Conservation (phyloP, 306 rosid genomes). For the Corylus avellana region DNA sequence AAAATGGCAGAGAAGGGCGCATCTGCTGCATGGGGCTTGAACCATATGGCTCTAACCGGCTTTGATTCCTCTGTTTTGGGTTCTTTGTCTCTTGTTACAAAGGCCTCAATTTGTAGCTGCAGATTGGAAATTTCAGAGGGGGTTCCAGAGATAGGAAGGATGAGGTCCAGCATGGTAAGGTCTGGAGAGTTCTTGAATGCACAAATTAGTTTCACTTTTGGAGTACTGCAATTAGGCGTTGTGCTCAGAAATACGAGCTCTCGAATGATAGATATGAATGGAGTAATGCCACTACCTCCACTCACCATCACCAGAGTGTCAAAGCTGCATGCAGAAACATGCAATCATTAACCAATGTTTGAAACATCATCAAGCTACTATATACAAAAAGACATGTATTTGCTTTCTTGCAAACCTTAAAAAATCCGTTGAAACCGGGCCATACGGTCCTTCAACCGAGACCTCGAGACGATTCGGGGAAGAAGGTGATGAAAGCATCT, state of each 20-base stretch:
- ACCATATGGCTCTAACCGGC: conserved; percentile 32
- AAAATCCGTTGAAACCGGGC: conserved; percentile 52
- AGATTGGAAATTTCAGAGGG: conserved; percentile 36
- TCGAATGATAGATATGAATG: conserved; percentile 62
- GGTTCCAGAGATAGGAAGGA: conserved; percentile 51
- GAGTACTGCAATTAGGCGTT: conserved; percentile 33
- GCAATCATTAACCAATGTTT: no score
- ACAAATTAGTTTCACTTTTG: conserved; percentile 49
- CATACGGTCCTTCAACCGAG: conserved; percentile 80
- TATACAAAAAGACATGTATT: no score
- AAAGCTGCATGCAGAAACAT: conserved; percentile 37
- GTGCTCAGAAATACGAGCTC: conserved; percentile 44
- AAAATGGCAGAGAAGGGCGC: conserved; percentile 45
- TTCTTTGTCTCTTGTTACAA: conserved; percentile 55
- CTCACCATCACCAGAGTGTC: conserved; percentile 61
- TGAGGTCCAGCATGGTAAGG: conserved; percentile 58
- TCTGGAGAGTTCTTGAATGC: conserved; percentile 47
- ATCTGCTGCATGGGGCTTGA: conserved; percentile 50
- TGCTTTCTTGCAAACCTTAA: conserved; percentile 41
- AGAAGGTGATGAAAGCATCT: conserved; percentile 55
- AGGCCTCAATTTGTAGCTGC: conserved; percentile 57
- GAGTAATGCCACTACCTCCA: conserved; percentile 86
- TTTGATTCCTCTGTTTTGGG: conserved; percentile 18
- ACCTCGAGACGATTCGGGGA: conserved; percentile 42
- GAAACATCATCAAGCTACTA: not conserved